Evolutionary conservation across 164 flowering plant genomes (phyloP).

Genomic region (Magnolia officinalis): DNA sequence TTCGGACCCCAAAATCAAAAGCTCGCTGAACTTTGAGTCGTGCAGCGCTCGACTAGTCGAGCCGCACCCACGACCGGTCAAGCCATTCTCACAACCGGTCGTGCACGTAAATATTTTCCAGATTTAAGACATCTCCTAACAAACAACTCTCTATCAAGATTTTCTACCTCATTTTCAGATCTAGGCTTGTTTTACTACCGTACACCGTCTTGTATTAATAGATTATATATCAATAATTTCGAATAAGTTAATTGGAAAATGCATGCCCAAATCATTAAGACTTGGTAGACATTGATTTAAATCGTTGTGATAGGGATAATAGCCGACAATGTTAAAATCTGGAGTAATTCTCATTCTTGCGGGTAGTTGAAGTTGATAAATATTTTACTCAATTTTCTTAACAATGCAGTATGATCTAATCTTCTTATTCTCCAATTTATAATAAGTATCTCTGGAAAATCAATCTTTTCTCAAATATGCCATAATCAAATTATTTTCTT

Average conservation of each 20-base stretch:
- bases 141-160: too few relatives aligned
- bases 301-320: not conserved
- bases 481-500: constrained; percentile 5
- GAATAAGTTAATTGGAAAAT: not conserved
- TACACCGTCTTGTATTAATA: not conserved
- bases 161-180: too few relatives aligned
- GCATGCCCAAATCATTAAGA: not conserved
- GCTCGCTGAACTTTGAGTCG: too few relatives aligned
- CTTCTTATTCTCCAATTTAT: not conserved
- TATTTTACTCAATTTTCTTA: not conserved
- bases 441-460: not conserved
- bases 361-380: not conserved
- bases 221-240: not conserved
- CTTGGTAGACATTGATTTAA: not conserved
- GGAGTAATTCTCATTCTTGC: constrained; percentile 2
- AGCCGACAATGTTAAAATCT: not conserved
- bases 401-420: not conserved
- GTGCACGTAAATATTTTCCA: too few relatives aligned
- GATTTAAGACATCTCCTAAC: too few relatives aligned
- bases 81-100: too few relatives aligned
- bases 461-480: not conserved
- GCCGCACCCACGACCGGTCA: too few relatives aligned
- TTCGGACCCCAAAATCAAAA: too few relatives aligned
- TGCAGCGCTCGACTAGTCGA: too few relatives aligned
- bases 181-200: too few relatives aligned